Conservation (phyloP, 164 flowering plant genomes). For the Macadamia tetraphylla region DNA sequence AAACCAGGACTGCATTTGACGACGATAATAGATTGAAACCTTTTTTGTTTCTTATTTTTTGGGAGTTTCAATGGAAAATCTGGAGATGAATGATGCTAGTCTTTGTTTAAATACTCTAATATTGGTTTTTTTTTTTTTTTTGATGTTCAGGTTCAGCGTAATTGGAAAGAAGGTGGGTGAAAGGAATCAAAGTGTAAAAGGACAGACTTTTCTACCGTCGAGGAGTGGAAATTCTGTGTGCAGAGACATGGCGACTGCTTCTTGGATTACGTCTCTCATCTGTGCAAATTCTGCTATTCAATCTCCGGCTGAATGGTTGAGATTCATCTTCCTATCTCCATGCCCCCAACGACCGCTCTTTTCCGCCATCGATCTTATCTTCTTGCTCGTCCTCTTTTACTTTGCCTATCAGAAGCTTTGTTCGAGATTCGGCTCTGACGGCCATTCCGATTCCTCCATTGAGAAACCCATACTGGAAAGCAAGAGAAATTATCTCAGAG, state of each 20-base stretch:
- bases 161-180: background rate
- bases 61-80: too few relatives aligned
- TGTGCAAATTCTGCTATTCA: constrained; percentile 28
- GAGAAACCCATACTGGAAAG: constrained; percentile 31
- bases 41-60: too few relatives aligned
- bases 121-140: too few relatives aligned
- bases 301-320: constrained; percentile 9
- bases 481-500: constrained; percentile 18
- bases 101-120: too few relatives aligned
- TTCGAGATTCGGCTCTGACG: constrained; percentile 27
- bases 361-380: constrained; percentile 44
- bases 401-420: constrained; percentile 41
- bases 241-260: constrained; percentile 20
- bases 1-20: too few relatives aligned
- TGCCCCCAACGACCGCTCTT: constrained; percentile 73
- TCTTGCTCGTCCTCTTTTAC: constrained; percentile 38
- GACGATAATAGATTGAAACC: too few relatives aligned
- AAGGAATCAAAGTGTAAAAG: background rate
- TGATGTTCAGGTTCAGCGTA: background rate
- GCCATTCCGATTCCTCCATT: constrained; percentile 19
- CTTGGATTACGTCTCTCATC: constrained; percentile 39
- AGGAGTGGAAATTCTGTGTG: background rate
- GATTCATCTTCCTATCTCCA: constrained; percentile 75
- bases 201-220: background rate
- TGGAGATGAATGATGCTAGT: too few relatives aligned